Evolutionary conservation across 2,329 filamentous ascomycete species (phyloP), one percentile per base, ranked within the genome.

Genomic region (Amauroascus verrucosus): DNA sequence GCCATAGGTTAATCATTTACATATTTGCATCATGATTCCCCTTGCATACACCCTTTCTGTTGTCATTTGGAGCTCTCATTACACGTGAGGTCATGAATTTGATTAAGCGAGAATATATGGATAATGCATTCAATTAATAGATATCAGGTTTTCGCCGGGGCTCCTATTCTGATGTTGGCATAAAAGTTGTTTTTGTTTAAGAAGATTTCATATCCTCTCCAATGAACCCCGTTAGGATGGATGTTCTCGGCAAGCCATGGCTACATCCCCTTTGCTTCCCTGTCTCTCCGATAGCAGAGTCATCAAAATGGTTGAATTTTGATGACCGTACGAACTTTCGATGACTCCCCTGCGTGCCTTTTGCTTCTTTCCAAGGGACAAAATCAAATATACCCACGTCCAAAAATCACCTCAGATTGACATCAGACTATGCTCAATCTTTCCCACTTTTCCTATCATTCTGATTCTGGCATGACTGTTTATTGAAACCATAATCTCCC

Each of bases 1-100:
- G 71, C 84, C 88, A 44, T 57, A 57, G 49, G 18, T 7, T 20
- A n/a, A 30, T 24, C 14, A 40, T 40, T 40, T 43, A 18, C 47
- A 41, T 53, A 14, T 53, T 53, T 48, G n/a, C 38, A 37, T 33
- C 37, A 53, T 48, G 51, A 53, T 53, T 53, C 51, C 45, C 51
- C 43, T 53, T 53, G 32, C 43, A 53, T 48, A 48, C 20, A 43
- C 13, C 14, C n/a, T 33, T 48, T 35, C 48, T 16, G 8, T 48
- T 48, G 18, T 41, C 44, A 48, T 53, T 41, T 48, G 32, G 24
- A n/a, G 28, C 18, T 6, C 37, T 52, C 24, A 51, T 43, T 7
- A 13, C 11, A 37, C 30, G 13, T 37, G 41, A 46, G 30, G 20
- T 30, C 22, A 35, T 46, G 40, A 13, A 26, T 35, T 37, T 47